Base-by-base conservation (phyloP, 768 basidiomycete genomes). In the Tephrocybe rancida region DNA sequence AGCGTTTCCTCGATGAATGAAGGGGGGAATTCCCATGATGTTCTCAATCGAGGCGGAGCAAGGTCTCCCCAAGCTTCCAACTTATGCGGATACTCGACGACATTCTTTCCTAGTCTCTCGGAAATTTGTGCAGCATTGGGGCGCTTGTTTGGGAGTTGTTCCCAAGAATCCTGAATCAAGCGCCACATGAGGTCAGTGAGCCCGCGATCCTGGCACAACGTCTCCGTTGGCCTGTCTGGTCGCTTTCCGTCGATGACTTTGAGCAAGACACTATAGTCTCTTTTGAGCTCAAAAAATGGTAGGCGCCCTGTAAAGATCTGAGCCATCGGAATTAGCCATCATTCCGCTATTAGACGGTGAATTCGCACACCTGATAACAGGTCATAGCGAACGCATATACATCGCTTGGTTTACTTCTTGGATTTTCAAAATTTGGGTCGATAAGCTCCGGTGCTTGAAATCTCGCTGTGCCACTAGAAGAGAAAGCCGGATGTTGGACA, bases 231-330 rank as follows among this genome's bases (percentile, higher is more conserved):
- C 19, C 27, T 48, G n/a, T 16, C 35, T 21, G 47, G 47, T 27
- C 35, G 47, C 24, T 48, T 35, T 26, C 47, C 47, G 38, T 35
- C 35, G 25, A 34, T 19, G 13, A 48, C 37, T 22, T 48, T 48
- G 3, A 48, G 35, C 13, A 48, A n/a, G 29, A 48, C 35, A n/a
- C 24, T 21, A 21, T 48, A 48, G 27, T 48, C 47, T 4, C 35
- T 32, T 39, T 39, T 38, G n/a, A 19, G 11, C 25, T 48, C 47
- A 39, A 27, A 48, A 24, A 48, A 48, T 18, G 47, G 47, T 25
- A 48, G 9, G 26, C 38, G 34, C 3, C 34, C 47, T 38, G 47
- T 48, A 39, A 25, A 48, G 34, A 48, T 48, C 47, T 48, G n/a
- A 27, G 27, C 29, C 44, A 11, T n/a, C 13, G 5, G 27, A 8